phyloP scores from a whole-genome alignment of 2,329 filamentous ascomycete species.

The Lachnellula suecica region DNA sequence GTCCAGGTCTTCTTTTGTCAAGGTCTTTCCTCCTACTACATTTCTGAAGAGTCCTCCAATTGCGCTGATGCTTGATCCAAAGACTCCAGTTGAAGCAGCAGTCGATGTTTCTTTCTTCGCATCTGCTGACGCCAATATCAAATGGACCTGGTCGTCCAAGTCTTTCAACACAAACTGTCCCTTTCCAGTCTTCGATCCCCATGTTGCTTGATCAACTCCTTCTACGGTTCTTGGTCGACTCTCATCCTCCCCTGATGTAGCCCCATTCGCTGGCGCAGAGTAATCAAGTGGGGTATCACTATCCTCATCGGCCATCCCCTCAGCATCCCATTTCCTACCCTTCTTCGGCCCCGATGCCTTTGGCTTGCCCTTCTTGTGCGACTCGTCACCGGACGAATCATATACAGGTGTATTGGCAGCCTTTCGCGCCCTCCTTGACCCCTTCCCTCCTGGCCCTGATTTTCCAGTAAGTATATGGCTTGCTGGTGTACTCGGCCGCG shows the following conservation, averaged over 20 bases:
- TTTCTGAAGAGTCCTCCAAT: slow-evolving; percentile 91
- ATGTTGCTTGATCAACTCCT: slow-evolving; percentile 73
- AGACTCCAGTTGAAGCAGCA: slow-evolving; percentile 57
- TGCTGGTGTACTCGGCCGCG: slow-evolving; percentile 75
- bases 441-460: slow-evolving; percentile 69
- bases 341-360: slow-evolving; percentile 66
- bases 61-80: slow-evolving; percentile 77
- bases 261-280: slow-evolving; percentile 60
- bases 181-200: slow-evolving; percentile 81
- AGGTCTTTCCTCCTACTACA: slow-evolving; percentile 88
- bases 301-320: slow-evolving; percentile 80
- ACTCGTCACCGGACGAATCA: slow-evolving; percentile 83
- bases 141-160: slow-evolving; percentile 88
- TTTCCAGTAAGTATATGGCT: slow-evolving; percentile 72
- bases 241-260: slow-evolving; percentile 53
- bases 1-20: slow-evolving; percentile 85
- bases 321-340: slow-evolving; percentile 87
- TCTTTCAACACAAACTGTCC: slow-evolving; percentile 95
- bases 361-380: slow-evolving; percentile 57
- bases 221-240: slow-evolving; percentile 63
- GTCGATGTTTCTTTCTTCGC: slow-evolving; percentile 52
- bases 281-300: slow-evolving; percentile 83
- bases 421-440: slow-evolving; percentile 77
- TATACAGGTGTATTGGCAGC: slow-evolving; percentile 60
- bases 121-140: slow-evolving; percentile 80